A percentile compares a stretch with the other conserved stretches of the same genome.
phyloP scores from a whole-genome alignment of 2,329 filamentous ascomycete genomes.

The Plectosphaerella cucumerina region DNA sequence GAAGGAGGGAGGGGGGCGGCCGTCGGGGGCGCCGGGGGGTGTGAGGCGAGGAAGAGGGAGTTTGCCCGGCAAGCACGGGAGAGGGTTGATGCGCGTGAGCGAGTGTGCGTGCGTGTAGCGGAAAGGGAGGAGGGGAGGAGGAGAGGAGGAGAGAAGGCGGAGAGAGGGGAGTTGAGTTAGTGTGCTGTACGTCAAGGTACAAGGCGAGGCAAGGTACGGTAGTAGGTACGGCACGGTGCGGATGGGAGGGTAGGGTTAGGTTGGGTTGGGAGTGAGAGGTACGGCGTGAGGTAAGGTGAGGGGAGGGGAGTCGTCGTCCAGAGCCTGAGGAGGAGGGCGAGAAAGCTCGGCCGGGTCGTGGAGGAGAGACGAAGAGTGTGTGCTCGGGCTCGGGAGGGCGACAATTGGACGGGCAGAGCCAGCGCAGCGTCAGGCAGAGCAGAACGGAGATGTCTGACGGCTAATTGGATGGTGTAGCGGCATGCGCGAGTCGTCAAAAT shows the following conservation, averaged over 20 bases:
- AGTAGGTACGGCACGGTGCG: neutral
- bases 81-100: neutral
- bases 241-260: neutral
- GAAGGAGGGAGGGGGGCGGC: conserved; percentile 1
- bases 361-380: too few relatives aligned
- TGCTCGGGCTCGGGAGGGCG: neutral
- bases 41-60: conserved; percentile 1
- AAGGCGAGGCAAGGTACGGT: neutral
- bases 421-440: neutral
- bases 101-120: neutral
- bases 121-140: neutral
- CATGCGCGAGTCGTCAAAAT: neutral
- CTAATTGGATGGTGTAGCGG: neutral
- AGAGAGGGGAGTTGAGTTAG: too few relatives aligned
- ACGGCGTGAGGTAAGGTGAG: neutral
- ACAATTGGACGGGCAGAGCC: neutral
- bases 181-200: neutral
- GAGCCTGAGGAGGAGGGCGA: neutral
- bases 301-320: neutral
- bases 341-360: neutral
- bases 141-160: neutral
- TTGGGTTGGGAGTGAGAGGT: neutral
- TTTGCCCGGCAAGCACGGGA: neutral
- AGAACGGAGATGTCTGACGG: neutral
- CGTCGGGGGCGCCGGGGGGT: conserved; percentile 2